Conservation (phyloP, 306 rosid genomes). For the Trichosanthes truncata region DNA sequence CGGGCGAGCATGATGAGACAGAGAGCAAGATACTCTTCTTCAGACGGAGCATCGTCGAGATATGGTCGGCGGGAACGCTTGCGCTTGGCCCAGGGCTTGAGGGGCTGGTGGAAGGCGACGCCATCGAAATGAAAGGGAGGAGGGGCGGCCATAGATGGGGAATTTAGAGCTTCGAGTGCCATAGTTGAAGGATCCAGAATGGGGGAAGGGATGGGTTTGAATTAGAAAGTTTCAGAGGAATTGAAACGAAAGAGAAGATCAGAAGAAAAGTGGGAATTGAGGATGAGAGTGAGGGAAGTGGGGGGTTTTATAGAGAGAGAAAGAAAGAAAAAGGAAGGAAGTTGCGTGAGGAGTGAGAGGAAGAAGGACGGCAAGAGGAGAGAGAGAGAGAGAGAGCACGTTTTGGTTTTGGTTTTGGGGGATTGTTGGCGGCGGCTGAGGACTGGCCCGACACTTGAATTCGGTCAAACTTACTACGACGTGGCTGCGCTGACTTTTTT, state of each 20-base stretch:
- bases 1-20: constrained; percentile 96
- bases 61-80: constrained; percentile 66
- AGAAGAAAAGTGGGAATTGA: not conserved
- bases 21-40: constrained; percentile 90
- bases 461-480: constrained; percentile 21
- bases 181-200: constrained; percentile 10
- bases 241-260: not conserved
- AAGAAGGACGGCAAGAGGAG: constrained; percentile 30
- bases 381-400: constrained; percentile 24
- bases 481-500: constrained; percentile 5
- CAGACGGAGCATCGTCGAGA: constrained; percentile 30
- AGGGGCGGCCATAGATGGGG: constrained; percentile 35
- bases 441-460: constrained; percentile 15
- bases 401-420: constrained; percentile 12
- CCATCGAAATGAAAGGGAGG: constrained; percentile 10
- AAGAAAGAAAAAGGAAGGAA: constrained; percentile 24
- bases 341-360: constrained; percentile 73
- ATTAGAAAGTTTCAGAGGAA: not conserved
- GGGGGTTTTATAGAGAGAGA: constrained; percentile 25
- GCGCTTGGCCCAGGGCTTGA: constrained; percentile 57
- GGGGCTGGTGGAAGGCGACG: constrained; percentile 19
- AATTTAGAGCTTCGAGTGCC: constrained; percentile 76
- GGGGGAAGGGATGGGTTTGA: not conserved
- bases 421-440: constrained; percentile 44
- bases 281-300: not conserved